Evolutionary conservation across 2,329 filamentous ascomycete genomes (phyloP).

Genomic region (Epichloe coenophiala): DNA sequence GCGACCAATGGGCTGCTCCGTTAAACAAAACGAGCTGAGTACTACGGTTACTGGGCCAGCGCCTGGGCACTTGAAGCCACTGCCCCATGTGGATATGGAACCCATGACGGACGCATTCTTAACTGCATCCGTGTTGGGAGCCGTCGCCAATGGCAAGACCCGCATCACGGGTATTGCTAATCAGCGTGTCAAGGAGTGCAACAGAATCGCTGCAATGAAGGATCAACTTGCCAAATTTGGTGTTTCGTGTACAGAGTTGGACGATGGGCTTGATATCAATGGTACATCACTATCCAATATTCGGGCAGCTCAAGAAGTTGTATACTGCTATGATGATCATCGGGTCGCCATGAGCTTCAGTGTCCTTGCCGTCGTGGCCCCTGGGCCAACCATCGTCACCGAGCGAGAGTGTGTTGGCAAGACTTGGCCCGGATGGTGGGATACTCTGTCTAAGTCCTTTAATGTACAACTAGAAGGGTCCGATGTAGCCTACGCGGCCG

Average conservation of each 20-base stretch:
- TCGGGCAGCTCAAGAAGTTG: slow-evolving; percentile 44
- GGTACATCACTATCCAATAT: slow-evolving; percentile 37
- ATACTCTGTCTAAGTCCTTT: slow-evolving; percentile 69
- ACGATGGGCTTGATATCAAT: slow-evolving; percentile 77
- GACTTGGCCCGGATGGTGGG: slow-evolving; percentile 99
- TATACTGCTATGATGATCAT: slow-evolving; percentile 95
- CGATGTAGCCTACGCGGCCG: slow-evolving; percentile 30
- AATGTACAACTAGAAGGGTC: slow-evolving; percentile 62
- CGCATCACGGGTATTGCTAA: slow-evolving; percentile 91
- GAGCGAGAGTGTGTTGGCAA: slow-evolving; percentile 92
- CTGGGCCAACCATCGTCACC: slow-evolving; percentile 59
- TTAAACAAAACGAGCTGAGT: slow-evolving; percentile 70
- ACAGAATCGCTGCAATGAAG: slow-evolving; percentile 90
- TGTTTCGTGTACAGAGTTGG: slow-evolving; percentile 71
- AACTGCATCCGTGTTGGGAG: slow-evolving; percentile 83
- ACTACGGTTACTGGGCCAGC: slow-evolving; percentile 90
- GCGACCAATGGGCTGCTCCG: slow-evolving; percentile 82
- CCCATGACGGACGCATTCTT: slow-evolving; percentile 98
- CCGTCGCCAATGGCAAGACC: slow-evolving; percentile 72
- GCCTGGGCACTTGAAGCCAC: slow-evolving; percentile 55
- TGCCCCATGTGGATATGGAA: slow-evolving; percentile 90
- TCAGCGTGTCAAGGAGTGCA: slow-evolving; percentile 95
- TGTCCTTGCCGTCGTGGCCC: slow-evolving; percentile 63
- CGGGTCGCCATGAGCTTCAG: slow-evolving; percentile 98
- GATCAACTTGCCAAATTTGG: slow-evolving; percentile 90